Percentiles rank a stretch among this genome's conserved stretches.
These are phyloP conservation scores for Taphrina deformans DNA, from an alignment of 1,139 yeast genomes.

Conservation along the genomic window DNA sequence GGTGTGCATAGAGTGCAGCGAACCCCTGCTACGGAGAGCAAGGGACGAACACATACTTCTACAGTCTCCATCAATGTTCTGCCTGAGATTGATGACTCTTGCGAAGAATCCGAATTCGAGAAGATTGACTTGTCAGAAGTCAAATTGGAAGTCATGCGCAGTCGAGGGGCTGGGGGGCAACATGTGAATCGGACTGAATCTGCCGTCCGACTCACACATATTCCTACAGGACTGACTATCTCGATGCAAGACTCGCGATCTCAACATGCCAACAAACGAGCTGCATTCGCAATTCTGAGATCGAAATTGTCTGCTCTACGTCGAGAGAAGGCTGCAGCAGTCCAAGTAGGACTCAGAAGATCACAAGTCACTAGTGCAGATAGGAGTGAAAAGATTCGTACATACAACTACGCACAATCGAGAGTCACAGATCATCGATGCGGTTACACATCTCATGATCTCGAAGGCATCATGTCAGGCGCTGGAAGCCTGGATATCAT, in stretches of 20 bases:
- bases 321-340: slow-evolving; percentile 61
- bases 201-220: slow-evolving; percentile 88
- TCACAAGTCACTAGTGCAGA: slow-evolving; percentile 88
- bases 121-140: slow-evolving; percentile 86
- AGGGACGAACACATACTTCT: slow-evolving; percentile 93
- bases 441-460: slow-evolving; percentile 71
- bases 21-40: slow-evolving; percentile 87
- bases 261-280: slow-evolving; percentile 93
- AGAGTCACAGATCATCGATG: slow-evolving; percentile 93
- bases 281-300: slow-evolving; percentile 78
- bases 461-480: slow-evolving; percentile 80
- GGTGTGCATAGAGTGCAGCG: slow-evolving; percentile 97
- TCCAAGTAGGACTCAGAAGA: slow-evolving; percentile 67
- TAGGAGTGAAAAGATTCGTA: slow-evolving; percentile 87
- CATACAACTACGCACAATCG: slow-evolving; percentile 90
- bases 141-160: slow-evolving; percentile 90
- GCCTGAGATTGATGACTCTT: slow-evolving; percentile 71
- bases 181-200: slow-evolving; percentile 98
- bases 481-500: slow-evolving; percentile 60
- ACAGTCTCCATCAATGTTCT: slow-evolving; percentile 93
- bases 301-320: slow-evolving; percentile 84
- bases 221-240: slow-evolving; percentile 87
- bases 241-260: slow-evolving; percentile 93
- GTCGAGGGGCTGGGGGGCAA: slow-evolving; percentile 98
- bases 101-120: slow-evolving; percentile 52